Base-by-base conservation (phyloP, 495 filamentous ascomycete genomes). In the Tuber borchii region DNA sequence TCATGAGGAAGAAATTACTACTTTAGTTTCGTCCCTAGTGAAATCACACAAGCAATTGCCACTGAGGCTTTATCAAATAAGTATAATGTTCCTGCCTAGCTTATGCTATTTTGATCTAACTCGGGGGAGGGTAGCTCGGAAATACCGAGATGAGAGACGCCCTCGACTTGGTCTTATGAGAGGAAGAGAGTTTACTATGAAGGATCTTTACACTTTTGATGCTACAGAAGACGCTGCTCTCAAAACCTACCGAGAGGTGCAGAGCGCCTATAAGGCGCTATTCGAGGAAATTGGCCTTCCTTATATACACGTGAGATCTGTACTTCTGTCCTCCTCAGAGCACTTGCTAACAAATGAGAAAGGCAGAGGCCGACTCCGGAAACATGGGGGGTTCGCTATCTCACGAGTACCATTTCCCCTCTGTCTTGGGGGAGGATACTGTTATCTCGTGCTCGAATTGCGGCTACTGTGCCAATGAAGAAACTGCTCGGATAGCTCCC, bases 141-240 rank as follows among this genome's bases (percentile, higher is more conserved):
- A 99, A 85, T 99, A 97, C 81, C 90, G 95, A 71, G 95, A 99
- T 85, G 95, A 99, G 81, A 87, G 89, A 56, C 88, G 95, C 39
- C 95, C 96, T 10, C 87, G 95, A 48, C 92, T 97, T 78, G 96
- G 95, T 19, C 86, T 98, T 2, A 87, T 99, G 17, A 90, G 95
- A n/a, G 91, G 93, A 0, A 90, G 92, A 76, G 95, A 99, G 80
- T 99, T 99, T 80, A 84, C 93, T 73, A 99, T 99, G 95, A 99
- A 99, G 84, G 95, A 99, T 83, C 88, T 99, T 1, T 99, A 99
- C 82, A 98, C 96, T 0, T 99, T 99, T 79, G 95, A 99, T 84
- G 85, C 86, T 73, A 91, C 85, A 51, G 80, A 87, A 3, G 81
- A 88, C 37, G 84, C 88, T 9, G 95, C 95, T 0, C 84, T 93